phyloP scores from a whole-genome alignment of 306 rosid species.

The Pterocarpus macrocarpus region DNA sequence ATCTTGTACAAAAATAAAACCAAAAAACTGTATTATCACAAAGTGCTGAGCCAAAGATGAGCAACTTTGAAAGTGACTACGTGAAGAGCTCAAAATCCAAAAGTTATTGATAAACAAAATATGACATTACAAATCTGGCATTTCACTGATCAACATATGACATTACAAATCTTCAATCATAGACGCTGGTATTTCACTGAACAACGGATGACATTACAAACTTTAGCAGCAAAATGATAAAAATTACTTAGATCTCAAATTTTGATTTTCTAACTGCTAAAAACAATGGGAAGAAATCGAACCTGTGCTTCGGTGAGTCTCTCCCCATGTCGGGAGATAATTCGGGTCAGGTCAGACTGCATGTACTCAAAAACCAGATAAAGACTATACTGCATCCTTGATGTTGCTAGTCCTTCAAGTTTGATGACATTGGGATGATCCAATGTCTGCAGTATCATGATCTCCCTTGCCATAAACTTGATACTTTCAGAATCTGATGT shows the following conservation, averaged over 20 bases:
- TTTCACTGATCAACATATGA: no score
- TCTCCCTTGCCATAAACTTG: constrained; percentile 85
- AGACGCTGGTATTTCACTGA: neutral
- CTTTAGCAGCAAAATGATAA: neutral
- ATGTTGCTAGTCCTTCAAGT: constrained; percentile 75
- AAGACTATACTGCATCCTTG: constrained; percentile 81
- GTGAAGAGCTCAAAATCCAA: neutral
- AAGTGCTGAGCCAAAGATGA: constrained; percentile 8
- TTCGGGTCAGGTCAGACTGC: constrained; percentile 61
- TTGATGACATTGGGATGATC: constrained; percentile 81
- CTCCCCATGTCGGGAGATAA: constrained; percentile 59
- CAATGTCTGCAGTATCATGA: constrained; percentile 58
- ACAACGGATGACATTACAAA: neutral
- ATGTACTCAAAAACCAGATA: constrained; percentile 70
- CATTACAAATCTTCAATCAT: neutral
- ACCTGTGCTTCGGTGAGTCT: constrained; percentile 73
- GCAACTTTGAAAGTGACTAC: neutral
- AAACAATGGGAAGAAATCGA: constrained; percentile 1
- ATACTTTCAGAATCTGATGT: constrained; percentile 74
- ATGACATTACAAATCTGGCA: no score
- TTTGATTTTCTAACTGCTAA: neutral
- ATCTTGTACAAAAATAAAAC: constrained; percentile 50
- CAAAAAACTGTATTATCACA: neutral
- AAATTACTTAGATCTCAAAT: neutral
- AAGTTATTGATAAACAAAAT: neutral